These are phyloP conservation scores for Dioszegia aurantiaca DNA, from an alignment of 768 basidiomycete genomes.

Conservation along the genomic window DNA sequence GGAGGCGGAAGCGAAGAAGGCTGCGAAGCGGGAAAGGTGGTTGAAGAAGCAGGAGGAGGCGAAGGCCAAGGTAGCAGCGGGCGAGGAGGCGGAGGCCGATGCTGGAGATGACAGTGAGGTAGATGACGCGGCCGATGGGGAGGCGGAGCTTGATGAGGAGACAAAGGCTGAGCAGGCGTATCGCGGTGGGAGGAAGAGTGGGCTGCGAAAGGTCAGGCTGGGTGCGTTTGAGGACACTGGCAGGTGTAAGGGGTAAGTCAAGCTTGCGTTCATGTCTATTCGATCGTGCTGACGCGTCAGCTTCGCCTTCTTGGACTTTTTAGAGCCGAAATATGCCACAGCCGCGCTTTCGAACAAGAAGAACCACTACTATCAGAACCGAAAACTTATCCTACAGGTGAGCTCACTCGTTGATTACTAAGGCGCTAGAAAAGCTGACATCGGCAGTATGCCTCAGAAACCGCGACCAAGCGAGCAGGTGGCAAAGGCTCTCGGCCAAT, in stretches of 20 bases:
- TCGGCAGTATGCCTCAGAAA: slow-evolving; percentile 51
- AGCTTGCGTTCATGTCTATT: neutral
- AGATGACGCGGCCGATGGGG: slow-evolving; percentile 56
- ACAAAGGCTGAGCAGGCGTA: slow-evolving; percentile 17
- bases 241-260: slow-evolving; percentile 82
- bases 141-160: slow-evolving; percentile 13
- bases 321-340: slow-evolving; percentile 72
- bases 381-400: slow-evolving; percentile 69
- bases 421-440: slow-evolving; percentile 7
- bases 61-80: slow-evolving; percentile 12
- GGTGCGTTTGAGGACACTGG: slow-evolving; percentile 96
- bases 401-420: slow-evolving; percentile 6
- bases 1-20: slow-evolving; percentile 25
- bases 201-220: slow-evolving; percentile 73
- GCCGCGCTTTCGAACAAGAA: slow-evolving; percentile 73
- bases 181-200: slow-evolving; percentile 39
- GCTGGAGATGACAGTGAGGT: slow-evolving; percentile 21
- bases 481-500: slow-evolving; percentile 19
- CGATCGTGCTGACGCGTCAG: slow-evolving; percentile 54
- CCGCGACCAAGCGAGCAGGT: slow-evolving; percentile 47
- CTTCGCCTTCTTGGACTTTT: slow-evolving; percentile 93
- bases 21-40: slow-evolving; percentile 34
- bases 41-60: slow-evolving; percentile 21
- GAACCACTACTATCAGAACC: slow-evolving; percentile 78
- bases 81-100: slow-evolving; percentile 16